Evolutionary conservation across 495 filamentous ascomycete genomes (phyloP), one percentile per base, ranked within the genome.

Genomic region (Hypoxylon fragiforme): DNA sequence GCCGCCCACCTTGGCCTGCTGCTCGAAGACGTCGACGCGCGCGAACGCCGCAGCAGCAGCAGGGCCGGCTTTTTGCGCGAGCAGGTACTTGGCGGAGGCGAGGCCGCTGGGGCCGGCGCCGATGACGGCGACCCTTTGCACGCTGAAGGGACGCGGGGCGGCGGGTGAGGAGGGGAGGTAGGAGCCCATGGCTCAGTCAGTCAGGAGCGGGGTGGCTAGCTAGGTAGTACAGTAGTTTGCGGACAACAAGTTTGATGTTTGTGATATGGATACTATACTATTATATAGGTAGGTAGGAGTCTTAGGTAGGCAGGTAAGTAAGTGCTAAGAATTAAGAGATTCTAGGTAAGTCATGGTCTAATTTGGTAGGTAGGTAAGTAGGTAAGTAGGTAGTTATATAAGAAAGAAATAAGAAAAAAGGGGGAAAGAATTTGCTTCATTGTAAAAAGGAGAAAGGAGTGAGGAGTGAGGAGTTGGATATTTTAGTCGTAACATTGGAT

Each of bases 1-100:
- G 3, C 92, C 92, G 43, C 90, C 92, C 3, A 84, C 78, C 9
- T 81, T 77, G 40, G 70, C 71, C 54, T 89, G 85, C 68, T 95
- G 90, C 64, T 97, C 92, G 62, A 85, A 94, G 39, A 97, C 73
- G 58, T 84, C 82, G 47, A 97, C 87, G 20, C 64, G 79, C 20
- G 81, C 68, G 54, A 95, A 95, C 12, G 70, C 24, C 24, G 4
- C 24, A 4, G n/a, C n/a, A n/a, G n/a, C n/a, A n/a, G n/a, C n/a
- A n/a, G n/a, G n/a, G n/a, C 24, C 72, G 37, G 79, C 78, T 6
- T 42, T 45, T 60, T 96, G 89, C 21, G 87, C 89, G 3, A 84
- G 68, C 13, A 96, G 74, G 55, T 89, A 90, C 64, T 86, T 91
- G 20, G 88, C 86, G 3, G 83, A 79, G 13, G 79, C 79, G 2